A percentile compares a stretch with the other conserved stretches of the same genome.
These are phyloP conservation scores for Seminavis robusta DNA, from an alignment of 108 stramenopile species.

Conservation along the genomic window DNA sequence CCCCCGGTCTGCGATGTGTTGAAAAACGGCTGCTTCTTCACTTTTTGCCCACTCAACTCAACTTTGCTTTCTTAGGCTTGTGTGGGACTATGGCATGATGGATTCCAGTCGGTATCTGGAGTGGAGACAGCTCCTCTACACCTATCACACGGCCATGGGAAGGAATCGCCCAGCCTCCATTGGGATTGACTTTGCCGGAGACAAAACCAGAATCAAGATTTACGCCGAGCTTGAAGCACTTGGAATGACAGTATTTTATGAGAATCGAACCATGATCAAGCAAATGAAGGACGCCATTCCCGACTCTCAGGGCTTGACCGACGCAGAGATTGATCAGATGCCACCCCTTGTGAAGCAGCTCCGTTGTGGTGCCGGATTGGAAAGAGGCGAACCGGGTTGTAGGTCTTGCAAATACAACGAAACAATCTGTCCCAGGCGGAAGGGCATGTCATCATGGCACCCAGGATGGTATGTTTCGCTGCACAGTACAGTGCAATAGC, in stretches of 20 bases:
- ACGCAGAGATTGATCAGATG: no score
- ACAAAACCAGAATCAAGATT: not conserved
- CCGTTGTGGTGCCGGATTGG: no score
- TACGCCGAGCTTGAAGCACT: conserved; percentile 13
- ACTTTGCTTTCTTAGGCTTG: no score
- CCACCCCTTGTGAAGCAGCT: no score
- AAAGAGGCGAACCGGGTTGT: no score
- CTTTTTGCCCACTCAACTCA: not conserved
- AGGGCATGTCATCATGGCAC: no score
- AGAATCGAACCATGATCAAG: not conserved
- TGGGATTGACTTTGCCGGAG: not conserved
- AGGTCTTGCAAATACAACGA: no score
- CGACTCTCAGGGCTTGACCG: conserved; percentile 17
- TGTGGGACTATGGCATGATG: conserved; percentile 67
- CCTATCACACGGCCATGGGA: conserved; percentile 18
- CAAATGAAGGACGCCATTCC: conserved; percentile 18
- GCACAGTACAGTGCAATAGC: no score
- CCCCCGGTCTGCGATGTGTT: conserved; percentile 17
- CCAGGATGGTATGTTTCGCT: no score
- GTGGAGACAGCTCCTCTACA: conserved; percentile 23
- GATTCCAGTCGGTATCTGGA: conserved; percentile 14
- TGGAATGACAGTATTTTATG: conserved; percentile 26
- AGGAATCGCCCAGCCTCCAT: conserved; percentile 29
- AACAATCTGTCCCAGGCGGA: no score
- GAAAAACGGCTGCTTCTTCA: conserved; percentile 7